Conservation (phyloP, 768 basidiomycete species). For the Rubroboletus pulcherrimus region DNA sequence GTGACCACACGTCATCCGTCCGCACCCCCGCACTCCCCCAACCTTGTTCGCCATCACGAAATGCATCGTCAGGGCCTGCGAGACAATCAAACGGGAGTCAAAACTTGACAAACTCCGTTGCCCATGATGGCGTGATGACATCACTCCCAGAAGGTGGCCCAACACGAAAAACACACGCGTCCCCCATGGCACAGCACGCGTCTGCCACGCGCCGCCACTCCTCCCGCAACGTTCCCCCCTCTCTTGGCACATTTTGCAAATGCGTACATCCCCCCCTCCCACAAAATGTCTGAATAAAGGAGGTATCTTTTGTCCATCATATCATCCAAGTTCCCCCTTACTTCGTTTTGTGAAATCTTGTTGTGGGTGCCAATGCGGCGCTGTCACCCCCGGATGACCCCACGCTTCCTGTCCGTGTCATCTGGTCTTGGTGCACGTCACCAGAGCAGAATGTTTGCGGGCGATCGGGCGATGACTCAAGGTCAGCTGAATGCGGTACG, state of each 20-base stretch:
- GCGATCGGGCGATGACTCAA: not conserved
- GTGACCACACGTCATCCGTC: constrained; percentile 16
- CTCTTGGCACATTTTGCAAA: not conserved
- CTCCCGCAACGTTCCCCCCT: constrained; percentile 7
- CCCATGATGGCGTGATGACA: constrained; percentile 18
- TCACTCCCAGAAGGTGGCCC: constrained; percentile 3
- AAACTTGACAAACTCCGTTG: not conserved
- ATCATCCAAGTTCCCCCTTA: not conserved
- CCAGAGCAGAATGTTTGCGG: not conserved
- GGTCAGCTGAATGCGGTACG: not conserved
- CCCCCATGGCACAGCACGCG: constrained; percentile 30
- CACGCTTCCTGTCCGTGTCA: constrained; percentile 12
- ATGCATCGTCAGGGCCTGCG: constrained; percentile 9
- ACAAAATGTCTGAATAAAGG: constrained; percentile 7
- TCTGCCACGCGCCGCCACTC: constrained; percentile 17
- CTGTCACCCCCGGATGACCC: not conserved
- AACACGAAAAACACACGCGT: constrained; percentile 19
- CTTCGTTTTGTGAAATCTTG: not conserved
- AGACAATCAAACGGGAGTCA: constrained; percentile 12
- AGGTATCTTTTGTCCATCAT: constrained; percentile 1
- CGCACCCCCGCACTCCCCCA: constrained; percentile 20
- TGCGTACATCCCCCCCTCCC: not conserved
- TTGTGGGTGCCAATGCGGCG: not conserved
- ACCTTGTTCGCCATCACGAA: constrained; percentile 13
- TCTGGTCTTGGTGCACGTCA: not conserved